These are phyloP conservation scores for Pseudoperonospora humuli DNA, from an alignment of 352 stramenopile species.

Conservation along the genomic window DNA sequence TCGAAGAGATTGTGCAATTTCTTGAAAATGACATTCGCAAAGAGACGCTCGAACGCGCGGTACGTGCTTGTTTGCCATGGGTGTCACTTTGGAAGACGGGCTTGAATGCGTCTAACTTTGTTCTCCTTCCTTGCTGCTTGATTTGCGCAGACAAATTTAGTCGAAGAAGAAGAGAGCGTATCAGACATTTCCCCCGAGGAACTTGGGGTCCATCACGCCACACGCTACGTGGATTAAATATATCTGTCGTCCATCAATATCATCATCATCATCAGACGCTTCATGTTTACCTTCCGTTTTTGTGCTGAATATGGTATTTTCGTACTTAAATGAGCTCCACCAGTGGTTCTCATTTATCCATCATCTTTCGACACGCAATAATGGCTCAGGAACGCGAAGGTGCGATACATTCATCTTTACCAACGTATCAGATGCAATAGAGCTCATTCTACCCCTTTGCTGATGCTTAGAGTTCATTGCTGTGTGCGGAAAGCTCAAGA, in stretches of 20 bases:
- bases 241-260: no score
- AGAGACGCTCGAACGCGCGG: slow-evolving; percentile 74
- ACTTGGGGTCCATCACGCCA: slow-evolving; percentile 74
- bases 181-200: slow-evolving; percentile 65
- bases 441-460: neutral
- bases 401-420: neutral
- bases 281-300: no score
- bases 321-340: neutral
- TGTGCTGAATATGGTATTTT: no score
- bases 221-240: slow-evolving; percentile 79
- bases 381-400: slow-evolving; percentile 35
- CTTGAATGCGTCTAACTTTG: slow-evolving; percentile 8
- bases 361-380: slow-evolving; percentile 6
- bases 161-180: slow-evolving; percentile 21
- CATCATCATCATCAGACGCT: no score
- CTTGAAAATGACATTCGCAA: slow-evolving; percentile 82
- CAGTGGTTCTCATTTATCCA: slow-evolving; percentile 14
- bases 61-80: slow-evolving; percentile 27
- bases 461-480: slow-evolving; percentile 61
- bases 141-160: slow-evolving; percentile 26
- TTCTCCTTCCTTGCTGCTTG: neutral
- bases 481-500: slow-evolving; percentile 65
- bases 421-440: neutral
- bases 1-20: slow-evolving; percentile 80
- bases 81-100: slow-evolving; percentile 6